phyloP scores from a whole-genome alignment of 2,329 filamentous ascomycete genomes.

The Calonectria multiphialidica region DNA sequence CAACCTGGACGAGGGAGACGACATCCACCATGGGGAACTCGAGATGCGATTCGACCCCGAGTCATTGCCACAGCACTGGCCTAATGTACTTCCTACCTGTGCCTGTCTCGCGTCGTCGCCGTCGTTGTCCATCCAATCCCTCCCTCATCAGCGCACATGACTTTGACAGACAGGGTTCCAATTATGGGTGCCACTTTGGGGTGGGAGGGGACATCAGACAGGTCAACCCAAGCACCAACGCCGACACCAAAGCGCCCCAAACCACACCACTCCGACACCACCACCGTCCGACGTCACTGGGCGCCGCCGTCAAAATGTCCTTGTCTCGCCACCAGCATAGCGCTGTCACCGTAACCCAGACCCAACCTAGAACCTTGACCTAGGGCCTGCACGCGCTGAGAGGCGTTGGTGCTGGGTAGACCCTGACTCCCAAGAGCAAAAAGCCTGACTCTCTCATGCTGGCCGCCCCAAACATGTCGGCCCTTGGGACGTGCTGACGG shows the following conservation, averaged over 20 bases:
- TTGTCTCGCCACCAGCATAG: conserved; percentile 2
- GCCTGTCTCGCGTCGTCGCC: background rate
- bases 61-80: background rate
- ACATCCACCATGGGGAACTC: conserved; percentile 25
- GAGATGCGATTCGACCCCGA: conserved; percentile 18
- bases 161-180: conserved; percentile 22
- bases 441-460: conserved; percentile 27
- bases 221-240: conserved; percentile 16
- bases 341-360: conserved; percentile 3
- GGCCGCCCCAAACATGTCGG: conserved; percentile 30
- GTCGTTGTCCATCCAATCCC: conserved; percentile 8
- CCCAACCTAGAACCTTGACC: conserved; percentile 6
- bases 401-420: background rate
- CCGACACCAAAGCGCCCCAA: background rate
- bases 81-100: background rate
- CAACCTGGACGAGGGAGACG: conserved; percentile 24
- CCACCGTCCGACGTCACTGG: conserved; percentile 39
- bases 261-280: conserved; percentile 46
- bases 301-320: background rate
- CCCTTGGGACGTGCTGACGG: conserved; percentile 14
- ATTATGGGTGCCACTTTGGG: background rate
- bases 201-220: background rate
- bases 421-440: conserved; percentile 2
- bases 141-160: conserved; percentile 22
- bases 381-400: background rate